Percentiles rank a stretch among this genome's conserved stretches.
These are phyloP conservation scores for Waitea zeae DNA, from an alignment of 1,284 basidiomycete species.

Conservation along the genomic window DNA sequence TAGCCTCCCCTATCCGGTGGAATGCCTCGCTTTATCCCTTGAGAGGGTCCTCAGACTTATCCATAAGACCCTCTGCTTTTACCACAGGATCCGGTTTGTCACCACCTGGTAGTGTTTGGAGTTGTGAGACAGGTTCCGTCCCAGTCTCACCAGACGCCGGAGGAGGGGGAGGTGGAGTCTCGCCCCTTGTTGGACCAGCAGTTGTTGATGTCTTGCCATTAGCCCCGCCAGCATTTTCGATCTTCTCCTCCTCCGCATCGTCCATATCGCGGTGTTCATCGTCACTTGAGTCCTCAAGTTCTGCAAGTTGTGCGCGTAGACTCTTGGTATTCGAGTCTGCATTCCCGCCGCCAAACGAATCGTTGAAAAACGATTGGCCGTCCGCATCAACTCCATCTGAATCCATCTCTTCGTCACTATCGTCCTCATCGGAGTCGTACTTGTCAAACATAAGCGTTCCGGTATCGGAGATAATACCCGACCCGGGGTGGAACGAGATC, in stretches of 20 bases:
- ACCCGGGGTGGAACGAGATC: conserved; percentile 36
- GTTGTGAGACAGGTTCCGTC: conserved; percentile 30
- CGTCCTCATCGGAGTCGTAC: conserved; percentile 34
- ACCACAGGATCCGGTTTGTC: conserved; percentile 39
- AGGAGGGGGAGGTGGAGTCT: conserved; percentile 27
- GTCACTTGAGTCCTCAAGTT: conserved; percentile 35
- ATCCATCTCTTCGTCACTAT: conserved; percentile 29
- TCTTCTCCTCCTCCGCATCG: conserved; percentile 10
- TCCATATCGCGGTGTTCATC: too few species aligned
- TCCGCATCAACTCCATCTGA: conserved; percentile 16
- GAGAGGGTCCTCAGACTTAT: conserved; percentile 52
- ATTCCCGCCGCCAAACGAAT: conserved; percentile 21
- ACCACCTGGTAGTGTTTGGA: conserved; percentile 35
- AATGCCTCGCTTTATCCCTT: too few species aligned
- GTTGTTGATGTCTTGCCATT: conserved; percentile 7
- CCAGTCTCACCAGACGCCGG: conserved; percentile 26
- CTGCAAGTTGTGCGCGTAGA: conserved; percentile 41
- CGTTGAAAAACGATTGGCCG: conserved; percentile 26
- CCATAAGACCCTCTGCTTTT: conserved; percentile 55
- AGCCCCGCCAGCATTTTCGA: conserved; percentile 10
- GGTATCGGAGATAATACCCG: conserved; percentile 27
- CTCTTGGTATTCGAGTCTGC: conserved; percentile 33
- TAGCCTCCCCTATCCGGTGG: too few species aligned
- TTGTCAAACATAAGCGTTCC: conserved; percentile 43
- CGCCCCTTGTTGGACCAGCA: conserved; percentile 17